Base-by-base conservation (phyloP, 306 rosid species). In the Lotus japonicus region DNA sequence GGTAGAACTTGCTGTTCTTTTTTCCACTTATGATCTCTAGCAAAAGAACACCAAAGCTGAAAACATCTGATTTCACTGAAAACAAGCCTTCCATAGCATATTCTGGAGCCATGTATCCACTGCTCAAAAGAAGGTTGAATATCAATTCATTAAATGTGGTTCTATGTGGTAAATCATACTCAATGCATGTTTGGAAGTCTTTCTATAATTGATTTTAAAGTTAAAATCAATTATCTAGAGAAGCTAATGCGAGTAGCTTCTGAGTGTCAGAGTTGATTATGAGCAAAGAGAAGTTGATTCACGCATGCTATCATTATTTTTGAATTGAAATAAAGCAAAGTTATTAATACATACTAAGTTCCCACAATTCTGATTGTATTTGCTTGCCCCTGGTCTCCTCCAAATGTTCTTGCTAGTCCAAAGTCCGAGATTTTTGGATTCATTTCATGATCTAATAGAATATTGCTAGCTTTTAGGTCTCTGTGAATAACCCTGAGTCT, bases 21-120 rank as follows among this genome's bases (percentile, higher is more conserved):
- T 64, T 79, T 9, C 84, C 82, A 12, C 60, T 81, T 2, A 81
- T 81, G 71, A 84, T 81, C 50, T 84, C 86, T 6, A 84, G 36
- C 33, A 84, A 9, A 38, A 84, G 70, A 49, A 84, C 84, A 0
- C 86, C 84, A 69, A 81, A 84, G 45, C 84, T 81, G 11, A 81
- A 84, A 57, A 81, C 71, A 54, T 78, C 85, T 4, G 82, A 84
- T 8, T 84, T 84, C 17, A 72, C 23, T 4, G 80, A 84, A 45
- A 81, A 78, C 26, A 80, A 61, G 6, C 85, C 85, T 58, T 75
- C 79, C 83, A 81, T 81, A 39, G 84, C 84, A 68, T 84, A 84
- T n/a, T 81, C 85, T 1, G 88, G 80, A 71, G 89, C 85, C 84
- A 87, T 84, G 50, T 87, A 87, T 61, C 89, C 92, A 49, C 86